Evolutionary conservation across 2,329 filamentous ascomycete genomes (phyloP).

Genomic region (Sporothrix curviconia): DNA sequence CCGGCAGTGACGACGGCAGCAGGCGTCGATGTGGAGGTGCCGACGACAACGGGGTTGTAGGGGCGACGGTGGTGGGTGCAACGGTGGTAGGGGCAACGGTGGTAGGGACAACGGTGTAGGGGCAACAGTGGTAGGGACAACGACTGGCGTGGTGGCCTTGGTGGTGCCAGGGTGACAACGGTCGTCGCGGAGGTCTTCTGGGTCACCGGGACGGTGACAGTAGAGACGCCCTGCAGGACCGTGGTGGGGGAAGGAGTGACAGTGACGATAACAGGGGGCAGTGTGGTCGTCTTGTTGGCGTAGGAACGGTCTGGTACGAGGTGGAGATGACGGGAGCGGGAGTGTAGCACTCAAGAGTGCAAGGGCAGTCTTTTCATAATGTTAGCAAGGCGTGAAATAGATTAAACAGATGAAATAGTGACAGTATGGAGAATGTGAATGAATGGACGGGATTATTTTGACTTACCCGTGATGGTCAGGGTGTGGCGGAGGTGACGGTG

Average conservation of each 20-base stretch:
- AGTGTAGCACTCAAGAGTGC: conserved; percentile 15
- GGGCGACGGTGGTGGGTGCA: not conserved
- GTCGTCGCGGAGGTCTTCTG: not conserved
- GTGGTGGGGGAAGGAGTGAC: conserved; percentile 8
- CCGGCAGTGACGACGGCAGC: conserved; percentile 14
- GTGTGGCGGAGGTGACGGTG: conserved; percentile 32
- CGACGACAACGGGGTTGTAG: not conserved
- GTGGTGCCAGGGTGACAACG: conserved; percentile 3
- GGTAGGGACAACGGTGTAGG: not conserved
- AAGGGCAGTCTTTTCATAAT: conserved; percentile 18
- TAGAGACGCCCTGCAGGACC: conserved; percentile 11
- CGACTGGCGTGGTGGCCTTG: not conserved
- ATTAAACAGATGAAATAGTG: not conserved
- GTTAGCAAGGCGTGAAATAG: not conserved
- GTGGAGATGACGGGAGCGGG: conserved; percentile 7
- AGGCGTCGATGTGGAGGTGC: not conserved
- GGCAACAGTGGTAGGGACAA: not conserved
- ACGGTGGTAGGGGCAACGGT: not conserved
- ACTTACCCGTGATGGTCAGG: conserved; percentile 20
- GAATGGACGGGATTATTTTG: no score
- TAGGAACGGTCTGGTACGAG: not conserved
- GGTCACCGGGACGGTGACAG: not conserved
- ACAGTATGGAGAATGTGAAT: not conserved
- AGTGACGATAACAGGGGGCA: conserved; percentile 2
- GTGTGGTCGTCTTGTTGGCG: conserved; percentile 1